Evolutionary conservation across 1,284 basidiomycete genomes (phyloP), one percentile per base, ranked within the genome.

Genomic region (Ustilago bromivora): DNA sequence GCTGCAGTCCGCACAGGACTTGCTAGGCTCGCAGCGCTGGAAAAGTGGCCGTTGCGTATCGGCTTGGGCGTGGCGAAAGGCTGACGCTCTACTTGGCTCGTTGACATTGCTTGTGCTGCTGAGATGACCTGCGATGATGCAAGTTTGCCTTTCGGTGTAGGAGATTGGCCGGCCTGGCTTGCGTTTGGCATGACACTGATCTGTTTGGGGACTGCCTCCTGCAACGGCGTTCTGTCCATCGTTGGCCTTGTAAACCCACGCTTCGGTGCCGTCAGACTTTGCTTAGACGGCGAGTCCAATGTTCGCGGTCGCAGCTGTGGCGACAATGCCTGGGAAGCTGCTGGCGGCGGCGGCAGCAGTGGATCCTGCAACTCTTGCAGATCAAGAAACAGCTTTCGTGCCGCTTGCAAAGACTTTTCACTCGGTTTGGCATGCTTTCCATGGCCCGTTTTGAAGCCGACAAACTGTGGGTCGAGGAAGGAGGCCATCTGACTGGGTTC

Each of bases 401-500:
- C 78, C 3, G 51, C 57, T 43, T 70, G 38, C 0, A 79, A 54
- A 3, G 62, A 70, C 31, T 71, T 70, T 13, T 71, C 74, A 57
- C 78, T 79, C 3, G 56, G 62, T 46, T 62, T 65, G 36, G 67
- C 57, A 15, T 53, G 62, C 35, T 74, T 66, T 13, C 61, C 53
- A 12, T 59, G 49, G 4, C 57, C 74, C 3, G 61, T 79, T 40
- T 67, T 49, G 53, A 79, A 79, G 8, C 78, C 78, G 19, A 34
- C 61, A 46, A 79, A 78, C 12, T 54, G 17, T 7, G 69, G 59
- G 17, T 68, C 59, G 23, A 76, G 62, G 66, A 71, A 76, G 15
- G 74, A 76, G 4, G 52, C 32, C 57, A 61, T 64, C 34, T 69
- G 74, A 41, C 62, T 70, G 0, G 56, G 40, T 34, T 59, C 38